These are phyloP conservation scores for Platanthera zijinensis DNA, from an alignment of 106 monocot species.

Conservation along the genomic window DNA sequence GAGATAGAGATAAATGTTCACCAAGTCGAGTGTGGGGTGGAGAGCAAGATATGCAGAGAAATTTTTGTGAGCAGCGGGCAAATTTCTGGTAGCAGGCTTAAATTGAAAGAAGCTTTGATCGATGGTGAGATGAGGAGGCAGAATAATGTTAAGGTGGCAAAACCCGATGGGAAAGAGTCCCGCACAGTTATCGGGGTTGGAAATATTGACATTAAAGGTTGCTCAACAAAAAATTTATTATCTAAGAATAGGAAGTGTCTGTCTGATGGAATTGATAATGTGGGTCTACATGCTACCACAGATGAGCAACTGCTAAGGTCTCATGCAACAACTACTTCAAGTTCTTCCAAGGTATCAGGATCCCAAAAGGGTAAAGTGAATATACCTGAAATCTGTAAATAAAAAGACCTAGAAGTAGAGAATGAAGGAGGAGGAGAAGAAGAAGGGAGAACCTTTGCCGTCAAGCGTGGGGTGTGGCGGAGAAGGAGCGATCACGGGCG, in stretches of 20 bases:
- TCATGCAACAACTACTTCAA: slow-evolving; percentile 44
- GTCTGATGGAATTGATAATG: slow-evolving; percentile 10
- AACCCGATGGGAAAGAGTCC: slow-evolving; percentile 26
- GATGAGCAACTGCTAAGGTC: slow-evolving; percentile 13
- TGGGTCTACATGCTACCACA: slow-evolving; percentile 4
- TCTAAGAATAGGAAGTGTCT: slow-evolving; percentile 14
- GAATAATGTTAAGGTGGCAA: slow-evolving; percentile 41
- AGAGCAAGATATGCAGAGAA: slow-evolving; percentile 14
- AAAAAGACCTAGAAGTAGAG: too few relatives aligned
- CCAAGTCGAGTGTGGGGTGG: too few relatives aligned
- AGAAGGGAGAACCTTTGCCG: too few relatives aligned
- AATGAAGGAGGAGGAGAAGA: too few relatives aligned
- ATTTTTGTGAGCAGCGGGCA: slow-evolving; percentile 1
- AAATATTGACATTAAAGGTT: slow-evolving; percentile 13
- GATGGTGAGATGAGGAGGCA: slow-evolving; percentile 26
- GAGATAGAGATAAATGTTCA: too few relatives aligned
- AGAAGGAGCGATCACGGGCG: too few relatives aligned
- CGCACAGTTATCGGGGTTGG: slow-evolving; percentile 13
- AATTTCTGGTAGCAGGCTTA: neutral
- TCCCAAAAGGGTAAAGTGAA: slow-evolving; percentile 40
- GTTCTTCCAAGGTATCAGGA: slow-evolving; percentile 59
- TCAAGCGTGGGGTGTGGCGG: too few relatives aligned
- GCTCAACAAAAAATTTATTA: slow-evolving; percentile 10
- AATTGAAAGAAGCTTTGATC: slow-evolving; percentile 23
- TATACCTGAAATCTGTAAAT: slow-evolving; percentile 33